Evolutionary conservation across 495 filamentous ascomycete species (phyloP).

Genomic region (Aspergillus saccharolyticus): DNA sequence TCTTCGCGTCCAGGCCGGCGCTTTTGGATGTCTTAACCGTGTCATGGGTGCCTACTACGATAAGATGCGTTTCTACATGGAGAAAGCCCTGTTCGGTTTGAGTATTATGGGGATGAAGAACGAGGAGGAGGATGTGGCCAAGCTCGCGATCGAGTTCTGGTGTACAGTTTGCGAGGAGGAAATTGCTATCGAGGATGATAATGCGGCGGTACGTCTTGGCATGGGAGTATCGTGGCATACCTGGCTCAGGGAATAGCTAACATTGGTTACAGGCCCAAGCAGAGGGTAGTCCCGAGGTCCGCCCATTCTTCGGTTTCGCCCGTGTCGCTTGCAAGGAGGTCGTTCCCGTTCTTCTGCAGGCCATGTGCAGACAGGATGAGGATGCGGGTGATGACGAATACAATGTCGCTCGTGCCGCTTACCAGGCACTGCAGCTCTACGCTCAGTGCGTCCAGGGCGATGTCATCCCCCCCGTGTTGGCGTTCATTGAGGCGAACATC

Average conservation of each 20-base stretch:
- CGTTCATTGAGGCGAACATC: slow-evolving; percentile 87
- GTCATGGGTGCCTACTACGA: slow-evolving; percentile 99
- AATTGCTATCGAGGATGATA: slow-evolving; percentile 94
- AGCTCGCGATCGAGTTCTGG: slow-evolving; percentile 98
- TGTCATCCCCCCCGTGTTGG: slow-evolving; percentile 76
- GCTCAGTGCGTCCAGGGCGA: slow-evolving; percentile 79
- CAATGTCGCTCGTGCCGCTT: slow-evolving; percentile 89
- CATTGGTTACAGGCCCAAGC: slow-evolving; percentile 44
- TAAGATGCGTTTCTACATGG: slow-evolving; percentile 99
- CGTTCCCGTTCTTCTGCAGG: slow-evolving; percentile 79
- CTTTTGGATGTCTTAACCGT: slow-evolving; percentile 94
- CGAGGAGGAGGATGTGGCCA: slow-evolving; percentile 94
- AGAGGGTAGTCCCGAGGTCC: slow-evolving; percentile 70
- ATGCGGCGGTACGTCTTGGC: slow-evolving; percentile 60
- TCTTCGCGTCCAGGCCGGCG: slow-evolving; percentile 83
- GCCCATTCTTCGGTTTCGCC: slow-evolving; percentile 88
- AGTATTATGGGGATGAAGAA: slow-evolving; percentile 99
- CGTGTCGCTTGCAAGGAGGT: slow-evolving; percentile 86
- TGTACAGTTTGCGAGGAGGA: slow-evolving; percentile 99
- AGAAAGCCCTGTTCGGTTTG: slow-evolving; percentile 95
- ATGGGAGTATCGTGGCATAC: too few species aligned
- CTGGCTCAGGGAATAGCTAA: not conserved
- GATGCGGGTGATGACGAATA: slow-evolving; percentile 96
- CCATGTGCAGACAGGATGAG: slow-evolving; percentile 95
- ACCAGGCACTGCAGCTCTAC: slow-evolving; percentile 94